Conservation (phyloP, 805 yeast species). For the Dipodascus albidus region DNA sequence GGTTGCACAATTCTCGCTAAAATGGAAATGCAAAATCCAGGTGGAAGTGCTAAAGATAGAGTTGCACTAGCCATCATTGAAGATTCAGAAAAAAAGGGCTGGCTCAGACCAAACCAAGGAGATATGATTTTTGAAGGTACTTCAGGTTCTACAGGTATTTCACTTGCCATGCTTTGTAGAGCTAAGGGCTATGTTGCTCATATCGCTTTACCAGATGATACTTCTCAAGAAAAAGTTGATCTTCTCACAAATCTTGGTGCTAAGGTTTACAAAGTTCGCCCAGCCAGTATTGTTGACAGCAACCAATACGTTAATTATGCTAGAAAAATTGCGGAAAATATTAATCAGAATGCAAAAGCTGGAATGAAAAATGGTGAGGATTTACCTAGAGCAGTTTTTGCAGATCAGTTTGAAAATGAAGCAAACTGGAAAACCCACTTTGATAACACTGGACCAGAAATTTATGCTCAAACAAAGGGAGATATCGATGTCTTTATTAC, state of each 20-base stretch:
- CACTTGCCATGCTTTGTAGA: conserved; percentile 81
- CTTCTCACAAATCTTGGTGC: conserved; percentile 73
- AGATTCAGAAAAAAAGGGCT: conserved; percentile 51
- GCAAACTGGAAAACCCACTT: conserved; percentile 82
- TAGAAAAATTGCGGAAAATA: conserved; percentile 45
- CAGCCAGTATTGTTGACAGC: conserved; percentile 92
- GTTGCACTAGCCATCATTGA: conserved; percentile 79
- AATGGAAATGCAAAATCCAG: conserved; percentile 78
- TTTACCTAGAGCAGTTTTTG: conserved; percentile 57
- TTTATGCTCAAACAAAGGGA: conserved; percentile 60
- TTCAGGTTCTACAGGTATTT: conserved; percentile 93
- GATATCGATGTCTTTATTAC: conserved; percentile 65
- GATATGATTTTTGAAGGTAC: conserved; percentile 90
- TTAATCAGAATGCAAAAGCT: conserved; percentile 19
- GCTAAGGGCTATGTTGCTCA: conserved; percentile 84
- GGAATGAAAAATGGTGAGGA: conserved; percentile 17
- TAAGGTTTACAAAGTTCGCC: conserved; percentile 70
- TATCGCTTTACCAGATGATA: conserved; percentile 92
- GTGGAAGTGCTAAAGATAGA: conserved; percentile 91
- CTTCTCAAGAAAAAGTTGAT: conserved; percentile 70
- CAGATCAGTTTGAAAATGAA: conserved; percentile 92
- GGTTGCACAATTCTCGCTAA: conserved; percentile 83
- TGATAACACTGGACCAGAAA: conserved; percentile 83
- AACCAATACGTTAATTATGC: conserved; percentile 89
- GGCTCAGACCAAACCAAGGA: conserved; percentile 45